These are phyloP conservation scores for Xylaria sp. DNA, from an alignment of 2,329 filamentous ascomycete genomes.

Conservation along the genomic window DNA sequence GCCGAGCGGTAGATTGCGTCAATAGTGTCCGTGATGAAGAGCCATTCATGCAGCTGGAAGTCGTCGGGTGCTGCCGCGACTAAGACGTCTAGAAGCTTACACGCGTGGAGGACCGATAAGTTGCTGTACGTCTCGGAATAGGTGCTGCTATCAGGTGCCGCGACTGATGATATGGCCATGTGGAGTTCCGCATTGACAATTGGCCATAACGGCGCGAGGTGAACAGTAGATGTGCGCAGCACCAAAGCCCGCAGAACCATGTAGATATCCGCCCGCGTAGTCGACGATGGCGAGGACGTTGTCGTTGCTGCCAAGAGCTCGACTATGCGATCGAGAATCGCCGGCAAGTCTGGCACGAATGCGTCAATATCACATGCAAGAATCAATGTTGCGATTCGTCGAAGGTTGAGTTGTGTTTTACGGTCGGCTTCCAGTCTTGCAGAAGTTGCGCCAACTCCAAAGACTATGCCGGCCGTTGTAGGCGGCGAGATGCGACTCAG, in stretches of 20 bases:
- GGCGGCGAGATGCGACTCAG: slow-evolving; percentile 74
- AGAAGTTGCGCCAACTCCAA: slow-evolving; percentile 93
- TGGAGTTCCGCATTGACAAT: slow-evolving; percentile 83
- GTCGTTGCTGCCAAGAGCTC: slow-evolving; percentile 80
- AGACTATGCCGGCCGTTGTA: slow-evolving; percentile 91
- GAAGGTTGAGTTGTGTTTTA: slow-evolving; percentile 83
- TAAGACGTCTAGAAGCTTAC: slow-evolving; percentile 87
- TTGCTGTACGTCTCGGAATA: slow-evolving; percentile 71
- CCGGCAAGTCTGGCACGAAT: slow-evolving; percentile 69
- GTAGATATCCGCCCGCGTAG: slow-evolving; percentile 82
- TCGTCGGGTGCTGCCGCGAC: slow-evolving; percentile 85
- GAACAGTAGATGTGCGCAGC: slow-evolving; percentile 70
- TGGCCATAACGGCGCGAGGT: slow-evolving; percentile 84
- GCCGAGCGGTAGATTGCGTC: slow-evolving; percentile 84
- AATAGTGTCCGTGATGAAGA: slow-evolving; percentile 94
- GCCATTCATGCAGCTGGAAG: slow-evolving; percentile 97
- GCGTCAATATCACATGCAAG: slow-evolving; percentile 72
- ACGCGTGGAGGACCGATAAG: slow-evolving; percentile 76
- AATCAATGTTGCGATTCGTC: slow-evolving; percentile 73
- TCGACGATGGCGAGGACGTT: slow-evolving; percentile 86
- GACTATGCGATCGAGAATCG: slow-evolving; percentile 74
- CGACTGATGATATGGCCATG: slow-evolving; percentile 68
- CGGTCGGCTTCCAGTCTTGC: slow-evolving; percentile 92
- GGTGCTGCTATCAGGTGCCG: slow-evolving; percentile 58
- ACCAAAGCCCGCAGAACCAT: slow-evolving; percentile 79